Conservation (phyloP, 2,329 filamentous ascomycete species). For the Aspergillus luchuensis region DNA sequence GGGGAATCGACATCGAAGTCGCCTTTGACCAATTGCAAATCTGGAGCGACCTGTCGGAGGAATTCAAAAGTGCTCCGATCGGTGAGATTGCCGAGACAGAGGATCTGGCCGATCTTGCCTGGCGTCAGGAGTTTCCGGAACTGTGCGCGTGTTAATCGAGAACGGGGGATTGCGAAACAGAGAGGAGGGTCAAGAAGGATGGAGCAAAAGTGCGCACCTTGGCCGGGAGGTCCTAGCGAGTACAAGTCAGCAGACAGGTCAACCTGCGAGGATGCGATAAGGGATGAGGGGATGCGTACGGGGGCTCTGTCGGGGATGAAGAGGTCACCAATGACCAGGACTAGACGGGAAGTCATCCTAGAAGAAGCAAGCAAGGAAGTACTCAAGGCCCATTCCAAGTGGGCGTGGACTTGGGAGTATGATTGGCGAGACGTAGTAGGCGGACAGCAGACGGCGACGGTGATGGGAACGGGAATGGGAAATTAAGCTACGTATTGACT, state of each 20-base stretch:
- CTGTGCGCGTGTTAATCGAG: slow-evolving; percentile 47
- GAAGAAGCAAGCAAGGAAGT: slow-evolving; percentile 17
- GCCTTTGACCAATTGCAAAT: slow-evolving; percentile 70
- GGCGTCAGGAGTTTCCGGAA: slow-evolving; percentile 84
- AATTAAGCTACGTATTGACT: slow-evolving; percentile 16
- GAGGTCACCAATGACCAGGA: slow-evolving; percentile 88
- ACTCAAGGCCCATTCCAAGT: slow-evolving; percentile 35
- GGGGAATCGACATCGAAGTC: slow-evolving; percentile 71
- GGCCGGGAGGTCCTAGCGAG: slow-evolving; percentile 70
- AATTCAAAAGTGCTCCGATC: slow-evolving; percentile 80
- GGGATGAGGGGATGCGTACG: slow-evolving; percentile 46
- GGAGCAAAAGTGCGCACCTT: slow-evolving; percentile 61
- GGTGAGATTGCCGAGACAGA: slow-evolving; percentile 78
- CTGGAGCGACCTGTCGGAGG: slow-evolving; percentile 71
- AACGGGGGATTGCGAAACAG: slow-evolving; percentile 11
- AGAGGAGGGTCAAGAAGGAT: not conserved
- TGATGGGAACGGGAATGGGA: not conserved
- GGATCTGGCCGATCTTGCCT: slow-evolving; percentile 79
- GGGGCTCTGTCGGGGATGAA: slow-evolving; percentile 91
- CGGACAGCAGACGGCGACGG: slow-evolving; percentile 10
- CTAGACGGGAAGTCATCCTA: slow-evolving; percentile 77
- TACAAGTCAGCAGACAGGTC: slow-evolving; percentile 19
- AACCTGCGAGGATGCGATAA: slow-evolving; percentile 13
- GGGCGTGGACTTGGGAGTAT: not conserved
- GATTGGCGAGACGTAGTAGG: not conserved